Evolutionary conservation across 805 yeast species (phyloP).

Genomic region (Saturnispora quitensis): DNA sequence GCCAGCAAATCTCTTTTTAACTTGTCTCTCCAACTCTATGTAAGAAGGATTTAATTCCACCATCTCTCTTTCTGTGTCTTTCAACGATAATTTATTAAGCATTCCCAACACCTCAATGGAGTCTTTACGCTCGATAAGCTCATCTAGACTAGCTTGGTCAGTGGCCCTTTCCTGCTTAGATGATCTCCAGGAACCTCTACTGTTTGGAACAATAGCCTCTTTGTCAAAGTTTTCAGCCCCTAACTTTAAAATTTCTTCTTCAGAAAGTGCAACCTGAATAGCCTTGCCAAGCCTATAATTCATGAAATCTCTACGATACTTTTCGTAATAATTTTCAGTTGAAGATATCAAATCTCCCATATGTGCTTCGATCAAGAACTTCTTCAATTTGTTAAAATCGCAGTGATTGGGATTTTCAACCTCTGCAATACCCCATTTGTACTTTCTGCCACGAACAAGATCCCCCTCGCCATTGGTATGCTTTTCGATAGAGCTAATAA

Average conservation of each 20-base stretch:
- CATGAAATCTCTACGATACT: conserved; percentile 52
- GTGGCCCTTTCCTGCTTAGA: conserved; percentile 10
- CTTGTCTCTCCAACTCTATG: conserved; percentile 33
- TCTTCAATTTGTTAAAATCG: conserved; percentile 60
- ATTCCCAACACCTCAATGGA: conserved; percentile 30
- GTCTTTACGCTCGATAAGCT: conserved; percentile 19
- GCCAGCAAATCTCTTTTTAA: conserved; percentile 36
- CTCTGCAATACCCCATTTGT: conserved; percentile 82
- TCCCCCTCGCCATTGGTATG: conserved; percentile 36
- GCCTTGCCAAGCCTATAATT: conserved; percentile 25
- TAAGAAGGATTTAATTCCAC: conserved; percentile 39
- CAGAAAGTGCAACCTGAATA: conserved; percentile 14
- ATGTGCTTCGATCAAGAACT: conserved; percentile 56
- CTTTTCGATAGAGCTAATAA: conserved; percentile 56
- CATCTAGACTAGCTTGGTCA: conserved; percentile 23
- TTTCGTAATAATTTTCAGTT: conserved; percentile 71
- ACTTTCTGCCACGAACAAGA: conserved; percentile 62
- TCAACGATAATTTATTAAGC: conserved; percentile 30
- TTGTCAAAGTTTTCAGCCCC: conserved; percentile 16
- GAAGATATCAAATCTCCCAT: conserved; percentile 71
- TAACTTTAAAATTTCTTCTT: conserved; percentile 9
- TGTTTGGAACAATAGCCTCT: conserved; percentile 18
- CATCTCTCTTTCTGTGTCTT: conserved; percentile 31
- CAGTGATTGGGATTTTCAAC: conserved; percentile 71
- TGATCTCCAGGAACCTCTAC: conserved; percentile 21